phyloP scores from a whole-genome alignment of 2,329 filamentous ascomycete genomes.

The Conoideocrella luteorostrata region DNA sequence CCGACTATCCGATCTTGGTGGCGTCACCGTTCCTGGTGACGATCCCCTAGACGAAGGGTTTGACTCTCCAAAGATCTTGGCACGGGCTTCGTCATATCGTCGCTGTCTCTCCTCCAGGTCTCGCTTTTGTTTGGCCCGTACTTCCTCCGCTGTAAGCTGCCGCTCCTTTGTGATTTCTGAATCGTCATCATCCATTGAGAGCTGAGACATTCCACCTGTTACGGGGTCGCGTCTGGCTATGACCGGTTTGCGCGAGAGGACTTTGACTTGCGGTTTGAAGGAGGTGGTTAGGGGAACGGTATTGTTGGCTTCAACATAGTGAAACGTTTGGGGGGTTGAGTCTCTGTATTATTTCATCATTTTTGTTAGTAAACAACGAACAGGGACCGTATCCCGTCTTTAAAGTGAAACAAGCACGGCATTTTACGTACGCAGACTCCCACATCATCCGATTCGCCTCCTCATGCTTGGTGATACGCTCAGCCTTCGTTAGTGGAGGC shows the following conservation, averaged over 20 bases:
- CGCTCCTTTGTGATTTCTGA: slow-evolving; percentile 59
- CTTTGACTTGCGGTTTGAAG: slow-evolving; percentile 77
- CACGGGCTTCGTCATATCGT: slow-evolving; percentile 81
- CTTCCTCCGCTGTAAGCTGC: slow-evolving; percentile 66
- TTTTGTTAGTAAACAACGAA: slow-evolving; percentile 6
- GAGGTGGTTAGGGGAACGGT: slow-evolving; percentile 54
- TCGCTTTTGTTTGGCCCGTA: slow-evolving; percentile 67
- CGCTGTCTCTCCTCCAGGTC: slow-evolving; percentile 86
- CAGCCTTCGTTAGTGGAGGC: slow-evolving; percentile 57
- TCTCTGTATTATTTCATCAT: slow-evolving; percentile 46
- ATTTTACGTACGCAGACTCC: slow-evolving; percentile 68
- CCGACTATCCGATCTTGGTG: slow-evolving; percentile 39
- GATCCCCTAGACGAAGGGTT: slow-evolving; percentile 50
- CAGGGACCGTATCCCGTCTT: too few species aligned
- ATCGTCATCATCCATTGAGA: slow-evolving; percentile 47
- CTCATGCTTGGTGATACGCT: slow-evolving; percentile 71
- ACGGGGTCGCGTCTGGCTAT: slow-evolving; percentile 53
- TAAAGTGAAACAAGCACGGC: neutral
- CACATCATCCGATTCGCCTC: slow-evolving; percentile 82
- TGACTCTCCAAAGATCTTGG: slow-evolving; percentile 73
- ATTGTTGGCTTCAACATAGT: slow-evolving; percentile 64
- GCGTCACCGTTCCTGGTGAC: slow-evolving; percentile 54
- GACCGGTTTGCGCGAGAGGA: slow-evolving; percentile 76
- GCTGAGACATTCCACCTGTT: slow-evolving; percentile 36
- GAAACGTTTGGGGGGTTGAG: slow-evolving; percentile 59